These are phyloP conservation scores for Kuraishia ogatae DNA, from an alignment of 805 yeast species.

Conservation along the genomic window DNA sequence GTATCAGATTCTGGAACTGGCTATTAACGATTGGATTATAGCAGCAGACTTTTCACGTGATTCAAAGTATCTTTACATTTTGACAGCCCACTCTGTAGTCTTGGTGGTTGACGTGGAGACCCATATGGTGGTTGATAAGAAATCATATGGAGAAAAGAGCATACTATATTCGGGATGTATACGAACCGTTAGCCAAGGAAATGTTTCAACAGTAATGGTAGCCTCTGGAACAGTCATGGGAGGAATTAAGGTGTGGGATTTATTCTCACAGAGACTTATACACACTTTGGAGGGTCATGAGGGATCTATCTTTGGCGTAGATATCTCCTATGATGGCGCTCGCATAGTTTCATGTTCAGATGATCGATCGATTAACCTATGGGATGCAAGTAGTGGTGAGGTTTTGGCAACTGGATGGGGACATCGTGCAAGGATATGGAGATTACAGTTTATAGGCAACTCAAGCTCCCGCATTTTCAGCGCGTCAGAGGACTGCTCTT, in stretches of 20 bases:
- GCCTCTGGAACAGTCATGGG: constrained; percentile 94
- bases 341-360: constrained; percentile 80
- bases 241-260: constrained; percentile 77
- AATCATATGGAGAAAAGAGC: constrained; percentile 60
- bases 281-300: constrained; percentile 68
- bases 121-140: constrained; percentile 19
- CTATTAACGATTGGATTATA: constrained; percentile 75
- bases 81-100: constrained; percentile 77
- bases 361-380: constrained; percentile 79
- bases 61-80: constrained; percentile 33
- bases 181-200: constrained; percentile 28
- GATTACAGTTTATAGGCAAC: constrained; percentile 44
- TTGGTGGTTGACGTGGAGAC: constrained; percentile 24
- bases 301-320: constrained; percentile 85
- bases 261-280: constrained; percentile 29
- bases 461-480: constrained; percentile 38
- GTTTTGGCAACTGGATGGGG: constrained; percentile 88
- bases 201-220: constrained; percentile 32
- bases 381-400: constrained; percentile 51
- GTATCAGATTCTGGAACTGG: constrained; percentile 29
- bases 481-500: constrained; percentile 82
- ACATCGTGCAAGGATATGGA: constrained; percentile 93
- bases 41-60: constrained; percentile 41
- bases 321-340: constrained; percentile 45
- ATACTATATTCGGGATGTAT: constrained; percentile 84